Conservation (phyloP, 768 basidiomycete species). For the Russula virescens region DNA sequence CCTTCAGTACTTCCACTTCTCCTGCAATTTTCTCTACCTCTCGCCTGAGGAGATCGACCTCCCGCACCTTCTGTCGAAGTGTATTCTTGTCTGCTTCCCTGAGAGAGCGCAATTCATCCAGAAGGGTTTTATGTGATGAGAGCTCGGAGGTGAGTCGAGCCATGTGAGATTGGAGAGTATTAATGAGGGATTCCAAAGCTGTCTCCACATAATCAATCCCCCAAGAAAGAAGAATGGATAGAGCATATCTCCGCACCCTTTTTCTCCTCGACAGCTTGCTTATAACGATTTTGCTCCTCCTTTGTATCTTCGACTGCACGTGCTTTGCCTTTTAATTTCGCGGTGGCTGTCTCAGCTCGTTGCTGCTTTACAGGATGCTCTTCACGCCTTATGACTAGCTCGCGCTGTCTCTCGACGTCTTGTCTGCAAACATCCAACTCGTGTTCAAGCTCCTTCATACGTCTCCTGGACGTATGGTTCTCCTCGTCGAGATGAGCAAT, state of each 20-base stretch:
- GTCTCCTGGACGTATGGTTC: conserved; percentile 71
- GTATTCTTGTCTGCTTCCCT: conserved; percentile 57
- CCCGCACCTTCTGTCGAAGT: conserved; percentile 54
- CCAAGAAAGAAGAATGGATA: not conserved
- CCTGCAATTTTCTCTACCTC: conserved; percentile 79
- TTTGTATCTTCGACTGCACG: conserved; percentile 21
- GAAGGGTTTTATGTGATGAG: conserved; percentile 64
- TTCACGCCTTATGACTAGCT: conserved; percentile 53
- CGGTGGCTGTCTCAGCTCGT: conserved; percentile 19
- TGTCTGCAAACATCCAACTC: conserved; percentile 80
- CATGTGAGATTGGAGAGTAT: conserved; percentile 67
- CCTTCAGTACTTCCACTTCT: conserved; percentile 83
- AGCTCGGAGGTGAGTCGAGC: conserved; percentile 74
- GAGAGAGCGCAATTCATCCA: conserved; percentile 57
- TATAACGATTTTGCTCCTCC: conserved; percentile 44
- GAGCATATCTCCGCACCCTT: conserved; percentile 49
- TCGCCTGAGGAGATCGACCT: conserved; percentile 59
- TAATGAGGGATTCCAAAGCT: conserved; percentile 81
- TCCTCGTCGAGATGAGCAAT: conserved; percentile 73
- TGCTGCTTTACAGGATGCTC: conserved; percentile 35
- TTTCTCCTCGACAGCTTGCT: conserved; percentile 81
- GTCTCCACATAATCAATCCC: not conserved
- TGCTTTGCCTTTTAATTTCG: conserved; percentile 38
- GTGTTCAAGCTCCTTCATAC: conserved; percentile 81
- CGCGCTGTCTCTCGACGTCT: conserved; percentile 69